Evolutionary conservation across 495 filamentous ascomycete species (phyloP).

Genomic region (Choiromyces venosus): DNA sequence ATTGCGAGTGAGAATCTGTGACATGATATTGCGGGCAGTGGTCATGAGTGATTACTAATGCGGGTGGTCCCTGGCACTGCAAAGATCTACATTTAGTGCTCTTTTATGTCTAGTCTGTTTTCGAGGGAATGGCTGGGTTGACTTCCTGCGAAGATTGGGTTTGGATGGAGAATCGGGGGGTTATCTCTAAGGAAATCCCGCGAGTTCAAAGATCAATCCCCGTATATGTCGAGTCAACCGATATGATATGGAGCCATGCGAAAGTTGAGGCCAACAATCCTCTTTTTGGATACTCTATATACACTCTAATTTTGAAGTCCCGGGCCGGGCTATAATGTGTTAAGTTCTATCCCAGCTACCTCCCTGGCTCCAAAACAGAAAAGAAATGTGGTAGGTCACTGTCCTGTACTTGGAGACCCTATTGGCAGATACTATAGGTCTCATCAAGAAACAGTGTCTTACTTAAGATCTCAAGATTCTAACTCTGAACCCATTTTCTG

Average conservation of each 20-base stretch:
- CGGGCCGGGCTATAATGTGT: too few species aligned
- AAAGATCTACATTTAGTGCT: not conserved
- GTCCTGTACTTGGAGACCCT: not conserved
- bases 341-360: not conserved
- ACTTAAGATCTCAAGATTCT: not conserved
- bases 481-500: not conserved
- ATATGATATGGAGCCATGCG: not conserved
- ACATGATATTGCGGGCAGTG: not conserved
- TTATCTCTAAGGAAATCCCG: not conserved
- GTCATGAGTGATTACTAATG: not conserved
- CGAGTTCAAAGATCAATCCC: not conserved
- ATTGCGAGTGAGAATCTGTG: not conserved
- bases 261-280: not conserved
- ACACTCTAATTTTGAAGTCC: too few species aligned
- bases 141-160: not conserved
- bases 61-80: not conserved
- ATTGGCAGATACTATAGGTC: not conserved
- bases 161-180: not conserved
- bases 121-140: not conserved
- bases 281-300: too few species aligned
- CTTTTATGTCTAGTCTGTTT: not conserved
- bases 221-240: not conserved
- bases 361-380: not conserved
- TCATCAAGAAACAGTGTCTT: not conserved
- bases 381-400: not conserved